A percentile compares a stretch with the other conserved stretches of the same genome.
Conservation (phyloP, 2,329 filamentous ascomycete species). For the Cytospora chrysosperma region DNA sequence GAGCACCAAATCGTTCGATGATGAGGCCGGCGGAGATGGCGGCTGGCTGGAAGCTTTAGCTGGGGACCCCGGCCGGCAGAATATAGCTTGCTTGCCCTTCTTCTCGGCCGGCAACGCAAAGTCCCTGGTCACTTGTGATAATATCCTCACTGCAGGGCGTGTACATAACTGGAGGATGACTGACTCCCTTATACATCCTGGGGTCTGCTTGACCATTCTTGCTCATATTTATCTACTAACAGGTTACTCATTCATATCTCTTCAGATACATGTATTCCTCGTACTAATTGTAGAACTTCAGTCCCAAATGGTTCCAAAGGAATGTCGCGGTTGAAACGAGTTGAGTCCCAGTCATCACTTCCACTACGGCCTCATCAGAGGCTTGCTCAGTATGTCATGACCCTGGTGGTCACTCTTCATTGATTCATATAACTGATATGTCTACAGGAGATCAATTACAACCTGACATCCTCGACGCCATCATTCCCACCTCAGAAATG, state of each 20-base stretch:
- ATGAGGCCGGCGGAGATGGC: conserved; percentile 9
- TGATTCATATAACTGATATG: neutral
- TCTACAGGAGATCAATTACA: neutral
- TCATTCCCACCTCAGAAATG: neutral
- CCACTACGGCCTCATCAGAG: neutral
- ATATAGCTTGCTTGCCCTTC: neutral
- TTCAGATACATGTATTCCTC: neutral
- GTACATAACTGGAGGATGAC: neutral
- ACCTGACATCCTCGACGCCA: too few species aligned
- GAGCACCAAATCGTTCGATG: conserved; percentile 18
- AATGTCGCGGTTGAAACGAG: neutral
- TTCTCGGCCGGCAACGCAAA: neutral
- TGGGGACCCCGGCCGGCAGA: neutral
- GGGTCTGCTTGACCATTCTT: neutral
- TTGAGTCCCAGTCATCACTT: neutral
- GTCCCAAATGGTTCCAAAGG: neutral
- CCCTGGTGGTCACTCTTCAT: neutral
- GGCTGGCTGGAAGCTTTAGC: neutral
- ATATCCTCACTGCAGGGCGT: neutral
- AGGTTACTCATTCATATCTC: neutral
- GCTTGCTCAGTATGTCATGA: neutral
- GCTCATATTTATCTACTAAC: neutral
- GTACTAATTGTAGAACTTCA: neutral
- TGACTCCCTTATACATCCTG: neutral
- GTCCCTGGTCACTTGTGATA: neutral